These are phyloP conservation scores for Globisporangium carolinianum DNA, from an alignment of 352 stramenopile genomes.

Conservation along the genomic window DNA sequence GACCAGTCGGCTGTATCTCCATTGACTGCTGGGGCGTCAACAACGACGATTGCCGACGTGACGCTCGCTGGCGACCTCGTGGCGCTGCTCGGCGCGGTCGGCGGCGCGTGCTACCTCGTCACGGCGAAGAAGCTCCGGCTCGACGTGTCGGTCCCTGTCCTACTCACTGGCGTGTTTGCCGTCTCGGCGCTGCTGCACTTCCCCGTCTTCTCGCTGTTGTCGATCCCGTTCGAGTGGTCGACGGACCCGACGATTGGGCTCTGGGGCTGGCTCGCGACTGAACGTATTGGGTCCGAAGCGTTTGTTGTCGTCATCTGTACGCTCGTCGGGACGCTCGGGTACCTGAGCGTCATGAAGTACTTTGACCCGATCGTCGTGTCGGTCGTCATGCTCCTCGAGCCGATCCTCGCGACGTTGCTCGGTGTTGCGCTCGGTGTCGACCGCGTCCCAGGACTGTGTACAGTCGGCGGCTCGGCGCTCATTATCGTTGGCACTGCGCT, in stretches of 20 bases:
- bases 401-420: conserved; percentile 75
- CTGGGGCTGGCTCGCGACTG: conserved; percentile 77
- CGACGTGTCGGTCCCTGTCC: conserved; percentile 45
- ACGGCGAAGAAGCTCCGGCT: conserved; percentile 68
- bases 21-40: not conserved
- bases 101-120: conserved; percentile 72
- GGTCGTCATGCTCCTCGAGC: conserved; percentile 84
- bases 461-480: conserved; percentile 63
- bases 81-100: conserved; percentile 56
- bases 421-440: conserved; percentile 72
- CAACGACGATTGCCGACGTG: conserved; percentile 1
- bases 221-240: conserved; percentile 25
- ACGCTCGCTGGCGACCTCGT: conserved; percentile 35
- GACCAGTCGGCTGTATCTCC: conserved; percentile 17
- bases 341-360: conserved; percentile 91
- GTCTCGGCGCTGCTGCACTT: conserved; percentile 8
- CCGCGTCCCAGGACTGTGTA: conserved; percentile 55
- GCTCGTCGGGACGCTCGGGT: conserved; percentile 84
- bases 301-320: conserved; percentile 87
- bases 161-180: conserved; percentile 45
- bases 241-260: conserved; percentile 57
- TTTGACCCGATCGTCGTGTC: conserved; percentile 89
- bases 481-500: conserved; percentile 76
- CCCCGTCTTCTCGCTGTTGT: conserved; percentile 5
- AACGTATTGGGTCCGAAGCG: conserved; percentile 57